Evolutionary conservation across 768 basidiomycete genomes (phyloP).

Genomic region (Panaeolus cyanescens): DNA sequence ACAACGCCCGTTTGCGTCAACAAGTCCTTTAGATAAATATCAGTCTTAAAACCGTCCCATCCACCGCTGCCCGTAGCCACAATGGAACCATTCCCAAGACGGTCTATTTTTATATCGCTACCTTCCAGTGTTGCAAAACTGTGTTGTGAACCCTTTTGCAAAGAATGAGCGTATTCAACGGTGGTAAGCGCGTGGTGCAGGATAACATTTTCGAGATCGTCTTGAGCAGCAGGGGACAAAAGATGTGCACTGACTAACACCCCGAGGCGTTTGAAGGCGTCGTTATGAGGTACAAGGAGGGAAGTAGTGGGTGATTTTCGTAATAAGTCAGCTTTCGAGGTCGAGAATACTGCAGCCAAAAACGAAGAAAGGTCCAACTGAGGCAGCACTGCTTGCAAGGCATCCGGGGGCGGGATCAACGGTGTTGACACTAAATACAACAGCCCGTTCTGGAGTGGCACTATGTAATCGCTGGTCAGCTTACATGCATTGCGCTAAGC

Average conservation of each 20-base stretch:
- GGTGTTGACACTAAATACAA: conserved; percentile 91
- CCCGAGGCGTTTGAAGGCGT: conserved; percentile 87
- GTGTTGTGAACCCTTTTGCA: conserved; percentile 66
- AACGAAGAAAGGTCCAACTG: conserved; percentile 87
- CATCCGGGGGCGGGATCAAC: conserved; percentile 79
- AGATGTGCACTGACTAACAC: conserved; percentile 84
- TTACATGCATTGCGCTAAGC: neutral
- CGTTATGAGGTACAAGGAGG: conserved; percentile 85
- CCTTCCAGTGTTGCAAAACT: conserved; percentile 86
- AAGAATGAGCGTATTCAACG: conserved; percentile 68
- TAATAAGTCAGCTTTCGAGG: conserved; percentile 73
- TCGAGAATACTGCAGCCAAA: conserved; percentile 87
- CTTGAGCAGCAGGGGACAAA: conserved; percentile 72
- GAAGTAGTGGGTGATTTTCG: conserved; percentile 70
- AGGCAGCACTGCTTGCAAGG: conserved; percentile 79
- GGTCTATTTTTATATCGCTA: conserved; percentile 73
- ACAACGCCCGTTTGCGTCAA: conserved; percentile 90
- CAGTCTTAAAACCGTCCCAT: conserved; percentile 70
- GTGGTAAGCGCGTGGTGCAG: conserved; percentile 83
- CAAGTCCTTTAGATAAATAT: conserved; percentile 59
- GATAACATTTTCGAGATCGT: conserved; percentile 82
- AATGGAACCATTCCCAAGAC: conserved; percentile 49
- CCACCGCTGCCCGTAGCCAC: conserved; percentile 72
- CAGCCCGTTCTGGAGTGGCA: conserved; percentile 67
- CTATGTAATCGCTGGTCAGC: conserved; percentile 36